Evolutionary conservation across 805 yeast species (phyloP).

Genomic region (Hagleromyces aurorensis): DNA sequence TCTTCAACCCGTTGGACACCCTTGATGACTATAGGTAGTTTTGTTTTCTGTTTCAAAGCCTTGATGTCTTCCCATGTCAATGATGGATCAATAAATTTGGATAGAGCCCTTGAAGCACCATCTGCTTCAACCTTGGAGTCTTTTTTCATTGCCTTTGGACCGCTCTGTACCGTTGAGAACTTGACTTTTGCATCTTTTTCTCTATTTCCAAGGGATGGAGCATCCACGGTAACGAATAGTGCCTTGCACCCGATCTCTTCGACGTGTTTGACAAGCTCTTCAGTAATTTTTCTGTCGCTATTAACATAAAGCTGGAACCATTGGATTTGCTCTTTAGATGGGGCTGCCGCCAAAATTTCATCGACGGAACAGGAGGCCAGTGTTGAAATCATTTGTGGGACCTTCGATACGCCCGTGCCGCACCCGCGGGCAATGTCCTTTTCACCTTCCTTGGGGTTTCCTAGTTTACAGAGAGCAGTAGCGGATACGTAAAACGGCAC

Average conservation of each 20-base stretch:
- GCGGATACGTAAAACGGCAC: constrained; percentile 89
- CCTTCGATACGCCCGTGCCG: constrained; percentile 53
- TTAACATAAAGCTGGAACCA: constrained; percentile 89
- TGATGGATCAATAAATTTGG: constrained; percentile 73
- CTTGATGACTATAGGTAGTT: constrained; percentile 62
- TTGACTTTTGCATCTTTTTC: constrained; percentile 79
- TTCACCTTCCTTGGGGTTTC: constrained; percentile 85
- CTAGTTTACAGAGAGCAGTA: constrained; percentile 85
- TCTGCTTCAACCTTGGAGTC: constrained; percentile 54
- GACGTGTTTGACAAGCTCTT: constrained; percentile 57
- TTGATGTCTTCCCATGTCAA: constrained; percentile 59
- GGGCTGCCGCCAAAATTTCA: constrained; percentile 68
- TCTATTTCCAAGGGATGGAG: constrained; percentile 85
- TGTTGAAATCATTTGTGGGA: constrained; percentile 82
- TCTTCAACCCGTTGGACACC: constrained; percentile 85
- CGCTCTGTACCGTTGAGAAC: constrained; percentile 35
- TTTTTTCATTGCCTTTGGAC: constrained; percentile 37
- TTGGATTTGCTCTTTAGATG: constrained; percentile 55
- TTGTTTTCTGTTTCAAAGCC: constrained; percentile 47
- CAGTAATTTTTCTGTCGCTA: constrained; percentile 59
- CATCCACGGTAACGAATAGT: constrained; percentile 83
- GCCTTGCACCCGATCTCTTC: constrained; percentile 72
- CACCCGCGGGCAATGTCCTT: constrained; percentile 79
- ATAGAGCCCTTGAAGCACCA: constrained; percentile 83
- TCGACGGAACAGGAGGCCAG: constrained; percentile 83